phyloP scores from a whole-genome alignment of 192 early-diverging fungal genomes.

The Backusella tarrabulga region DNA sequence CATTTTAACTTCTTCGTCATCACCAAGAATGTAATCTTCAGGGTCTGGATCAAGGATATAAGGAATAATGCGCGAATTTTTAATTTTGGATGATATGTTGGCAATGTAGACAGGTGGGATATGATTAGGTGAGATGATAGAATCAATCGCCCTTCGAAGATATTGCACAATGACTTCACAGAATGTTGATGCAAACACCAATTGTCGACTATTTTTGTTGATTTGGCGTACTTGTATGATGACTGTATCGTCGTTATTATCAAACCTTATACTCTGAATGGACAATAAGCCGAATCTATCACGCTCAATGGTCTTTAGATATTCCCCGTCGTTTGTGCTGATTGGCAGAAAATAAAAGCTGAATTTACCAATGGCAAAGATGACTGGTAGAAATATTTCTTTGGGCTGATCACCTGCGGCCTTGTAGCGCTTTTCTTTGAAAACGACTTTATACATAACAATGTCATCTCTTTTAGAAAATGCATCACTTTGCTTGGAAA shows the following conservation, averaged over 20 bases:
- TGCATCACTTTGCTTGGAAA: conserved; percentile 25
- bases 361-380: conserved; percentile 30
- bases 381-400: conserved; percentile 21
- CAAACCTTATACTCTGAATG: conserved; percentile 17
- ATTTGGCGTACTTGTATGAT: conserved; percentile 17
- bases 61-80: background rate
- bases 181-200: conserved; percentile 20
- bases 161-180: conserved; percentile 28
- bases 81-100: background rate
- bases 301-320: conserved; percentile 20
- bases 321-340: background rate
- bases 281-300: conserved; percentile 33
- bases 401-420: background rate
- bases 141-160: conserved; percentile 26
- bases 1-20: background rate
- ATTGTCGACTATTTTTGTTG: background rate
- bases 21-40: background rate
- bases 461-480: conserved; percentile 15
- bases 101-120: background rate
- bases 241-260: conserved; percentile 30
- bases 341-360: conserved; percentile 31
- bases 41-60: background rate
- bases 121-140: conserved; percentile 13
- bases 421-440: conserved; percentile 16
- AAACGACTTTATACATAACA: conserved; percentile 26